phyloP scores from a whole-genome alignment of 2,329 filamentous ascomycete genomes.

The Colletotrichum sojae region DNA sequence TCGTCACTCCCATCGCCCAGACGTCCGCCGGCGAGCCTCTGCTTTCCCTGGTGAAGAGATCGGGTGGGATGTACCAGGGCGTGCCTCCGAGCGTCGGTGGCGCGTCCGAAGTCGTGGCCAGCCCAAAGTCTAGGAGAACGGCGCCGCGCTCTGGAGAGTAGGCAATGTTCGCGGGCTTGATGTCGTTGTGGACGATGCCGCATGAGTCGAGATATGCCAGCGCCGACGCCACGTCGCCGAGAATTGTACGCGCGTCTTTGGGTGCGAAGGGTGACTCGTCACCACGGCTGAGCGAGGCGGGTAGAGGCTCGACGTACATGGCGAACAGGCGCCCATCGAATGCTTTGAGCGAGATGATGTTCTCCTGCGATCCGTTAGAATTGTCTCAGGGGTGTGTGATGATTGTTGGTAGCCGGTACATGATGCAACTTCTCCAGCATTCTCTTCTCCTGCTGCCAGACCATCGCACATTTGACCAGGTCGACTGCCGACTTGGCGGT shows the following conservation, averaged over 20 bases:
- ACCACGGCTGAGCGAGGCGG: constrained; percentile 17
- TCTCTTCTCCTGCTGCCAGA: constrained; percentile 9
- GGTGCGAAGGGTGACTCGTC: constrained; percentile 3
- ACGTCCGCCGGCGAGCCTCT: constrained; percentile 23
- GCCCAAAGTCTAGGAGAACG: constrained; percentile 35
- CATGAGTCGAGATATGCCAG: constrained; percentile 13
- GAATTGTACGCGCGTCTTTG: constrained; percentile 11
- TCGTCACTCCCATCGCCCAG: constrained; percentile 38
- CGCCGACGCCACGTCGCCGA: constrained; percentile 21
- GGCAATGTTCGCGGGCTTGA: constrained; percentile 37
- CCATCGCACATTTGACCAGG: neutral
- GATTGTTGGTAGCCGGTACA: neutral
- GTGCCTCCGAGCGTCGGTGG: constrained; percentile 23
- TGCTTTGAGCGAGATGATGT: constrained; percentile 22
- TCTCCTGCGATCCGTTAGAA: neutral
- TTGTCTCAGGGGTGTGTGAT: neutral
- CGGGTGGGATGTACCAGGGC: constrained; percentile 38
- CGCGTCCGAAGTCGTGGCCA: constrained; percentile 6
- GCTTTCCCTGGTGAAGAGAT: constrained; percentile 15
- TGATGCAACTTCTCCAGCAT: constrained; percentile 3
- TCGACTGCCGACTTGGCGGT: constrained; percentile 8
- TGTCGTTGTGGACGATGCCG: constrained; percentile 28
- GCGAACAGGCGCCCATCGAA: constrained; percentile 24
- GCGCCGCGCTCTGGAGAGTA: constrained; percentile 23
- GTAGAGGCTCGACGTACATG: constrained; percentile 19